Percentiles rank a stretch among this genome's conserved stretches.
These are phyloP conservation scores for Alloascoidea africana DNA, from an alignment of 805 yeast species.

Conservation along the genomic window DNA sequence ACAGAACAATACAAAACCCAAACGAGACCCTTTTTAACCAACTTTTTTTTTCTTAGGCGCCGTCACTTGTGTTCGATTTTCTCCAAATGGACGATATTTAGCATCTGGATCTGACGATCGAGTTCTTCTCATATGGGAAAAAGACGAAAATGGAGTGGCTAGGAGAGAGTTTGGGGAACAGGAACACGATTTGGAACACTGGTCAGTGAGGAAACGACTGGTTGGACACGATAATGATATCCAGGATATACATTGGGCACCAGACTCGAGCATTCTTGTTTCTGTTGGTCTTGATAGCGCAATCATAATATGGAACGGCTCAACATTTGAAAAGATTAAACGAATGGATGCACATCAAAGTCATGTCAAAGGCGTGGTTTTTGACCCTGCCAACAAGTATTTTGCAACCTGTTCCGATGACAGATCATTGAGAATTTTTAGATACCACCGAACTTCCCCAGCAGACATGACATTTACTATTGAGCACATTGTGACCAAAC, in stretches of 20 bases:
- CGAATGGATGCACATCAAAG: slow-evolving; percentile 88
- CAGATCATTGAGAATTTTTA: slow-evolving; percentile 72
- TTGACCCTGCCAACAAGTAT: slow-evolving; percentile 96
- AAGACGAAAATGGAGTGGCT: slow-evolving; percentile 51
- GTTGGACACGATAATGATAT: slow-evolving; percentile 97
- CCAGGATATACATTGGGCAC: slow-evolving; percentile 97
- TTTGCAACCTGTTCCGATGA: slow-evolving; percentile 97
- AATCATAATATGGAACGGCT: slow-evolving; percentile 86
- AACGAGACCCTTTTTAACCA: background rate
- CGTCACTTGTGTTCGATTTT: slow-evolving; percentile 83
- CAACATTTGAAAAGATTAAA: slow-evolving; percentile 79
- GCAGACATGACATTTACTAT: slow-evolving; percentile 67
- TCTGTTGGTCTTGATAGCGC: slow-evolving; percentile 92
- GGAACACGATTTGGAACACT: slow-evolving; percentile 70
- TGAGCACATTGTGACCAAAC: slow-evolving; percentile 71
- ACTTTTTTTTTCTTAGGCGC: slow-evolving; percentile 24
- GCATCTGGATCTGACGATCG: slow-evolving; percentile 96
- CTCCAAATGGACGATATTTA: slow-evolving; percentile 80
- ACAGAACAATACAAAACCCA: background rate
- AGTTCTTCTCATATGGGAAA: slow-evolving; percentile 84
- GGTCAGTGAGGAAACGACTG: slow-evolving; percentile 85
- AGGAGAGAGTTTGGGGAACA: slow-evolving; percentile 48
- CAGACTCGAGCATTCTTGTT: slow-evolving; percentile 79
- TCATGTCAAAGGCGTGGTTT: slow-evolving; percentile 90
- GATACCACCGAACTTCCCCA: slow-evolving; percentile 62